These are phyloP conservation scores for Zizania latifolia DNA, from an alignment of 176 grass and related monocot genomes.

Conservation along the genomic window DNA sequence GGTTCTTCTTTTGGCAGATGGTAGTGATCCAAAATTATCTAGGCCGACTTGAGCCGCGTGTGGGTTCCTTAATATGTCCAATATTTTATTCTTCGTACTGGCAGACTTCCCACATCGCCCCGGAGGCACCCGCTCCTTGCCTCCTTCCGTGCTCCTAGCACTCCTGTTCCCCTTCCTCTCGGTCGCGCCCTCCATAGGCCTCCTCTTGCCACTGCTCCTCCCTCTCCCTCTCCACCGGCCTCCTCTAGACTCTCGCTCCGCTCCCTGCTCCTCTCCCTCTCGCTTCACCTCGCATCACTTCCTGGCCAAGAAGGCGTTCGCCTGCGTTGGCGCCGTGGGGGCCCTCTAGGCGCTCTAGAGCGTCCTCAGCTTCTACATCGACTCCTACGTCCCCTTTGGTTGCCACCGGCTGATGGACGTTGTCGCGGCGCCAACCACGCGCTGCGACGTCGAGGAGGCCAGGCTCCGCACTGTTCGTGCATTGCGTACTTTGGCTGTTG, in stretches of 20 bases:
- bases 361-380: constrained; percentile 47
- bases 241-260: not conserved
- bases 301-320: constrained; percentile 25
- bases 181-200: not conserved
- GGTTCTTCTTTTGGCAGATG: too few relatives aligned
- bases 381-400: constrained; percentile 40
- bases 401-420: constrained; percentile 42
- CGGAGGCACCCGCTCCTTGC: constrained; percentile 33
- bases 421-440: constrained; percentile 15
- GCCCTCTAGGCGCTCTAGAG: constrained; percentile 50
- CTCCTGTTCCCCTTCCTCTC: constrained; percentile 32
- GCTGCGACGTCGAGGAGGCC: constrained; percentile 46
- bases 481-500: constrained; percentile 29
- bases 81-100: too few relatives aligned
- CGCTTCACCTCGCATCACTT: constrained; percentile 33
- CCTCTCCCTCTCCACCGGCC: constrained; percentile 3
- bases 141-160: constrained; percentile 3
- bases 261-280: constrained; percentile 23
- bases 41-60: too few relatives aligned
- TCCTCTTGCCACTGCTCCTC: constrained; percentile 32
- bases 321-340: constrained; percentile 37
- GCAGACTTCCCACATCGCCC: not conserved
- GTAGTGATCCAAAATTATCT: too few relatives aligned
- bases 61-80: too few relatives aligned
- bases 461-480: constrained; percentile 31